Percentiles rank a stretch among this genome's conserved stretches.
Conservation (phyloP, 2,329 filamentous ascomycete species). For the Fusarium sp. region DNA sequence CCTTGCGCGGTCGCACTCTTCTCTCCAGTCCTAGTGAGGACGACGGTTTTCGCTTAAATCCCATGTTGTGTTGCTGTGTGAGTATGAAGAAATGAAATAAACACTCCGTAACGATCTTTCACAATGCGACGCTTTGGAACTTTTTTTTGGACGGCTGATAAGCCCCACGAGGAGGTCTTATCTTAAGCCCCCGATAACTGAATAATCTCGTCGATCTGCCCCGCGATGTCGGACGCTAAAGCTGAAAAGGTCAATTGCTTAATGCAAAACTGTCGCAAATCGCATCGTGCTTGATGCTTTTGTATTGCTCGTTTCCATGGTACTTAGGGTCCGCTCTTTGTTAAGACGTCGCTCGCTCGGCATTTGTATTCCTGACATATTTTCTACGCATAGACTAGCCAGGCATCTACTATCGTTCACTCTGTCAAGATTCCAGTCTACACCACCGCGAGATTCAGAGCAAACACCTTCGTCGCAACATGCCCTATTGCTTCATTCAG, state of each 20-base stretch:
- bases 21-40: slow-evolving; percentile 54
- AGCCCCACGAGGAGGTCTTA: slow-evolving; percentile 36
- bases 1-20: slow-evolving; percentile 59
- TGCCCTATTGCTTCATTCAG: slow-evolving; percentile 18
- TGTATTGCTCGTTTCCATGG: slow-evolving; percentile 19
- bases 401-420: not conserved
- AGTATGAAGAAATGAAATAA: slow-evolving; percentile 1
- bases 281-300: slow-evolving; percentile 2
- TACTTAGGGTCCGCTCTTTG: slow-evolving; percentile 3
- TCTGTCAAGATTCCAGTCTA: not conserved
- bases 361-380: not conserved
- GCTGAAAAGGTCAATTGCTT: slow-evolving; percentile 12
- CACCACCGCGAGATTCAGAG: not conserved
- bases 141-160: slow-evolving; percentile 40
- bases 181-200: slow-evolving; percentile 31
- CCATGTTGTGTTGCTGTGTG: slow-evolving; percentile 47
- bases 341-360: slow-evolving; percentile 9
- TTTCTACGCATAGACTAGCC: not conserved
- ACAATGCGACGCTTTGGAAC: slow-evolving; percentile 1
- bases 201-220: slow-evolving; percentile 22
- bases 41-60: slow-evolving; percentile 57
- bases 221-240: slow-evolving; percentile 24
- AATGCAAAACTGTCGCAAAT: slow-evolving; percentile 1
- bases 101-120: not conserved
- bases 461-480: slow-evolving; percentile 7